Evolutionary conservation across 306 rosid species (phyloP), one percentile per base, ranked within the genome.

Genomic region (Inga oerstediana): DNA sequence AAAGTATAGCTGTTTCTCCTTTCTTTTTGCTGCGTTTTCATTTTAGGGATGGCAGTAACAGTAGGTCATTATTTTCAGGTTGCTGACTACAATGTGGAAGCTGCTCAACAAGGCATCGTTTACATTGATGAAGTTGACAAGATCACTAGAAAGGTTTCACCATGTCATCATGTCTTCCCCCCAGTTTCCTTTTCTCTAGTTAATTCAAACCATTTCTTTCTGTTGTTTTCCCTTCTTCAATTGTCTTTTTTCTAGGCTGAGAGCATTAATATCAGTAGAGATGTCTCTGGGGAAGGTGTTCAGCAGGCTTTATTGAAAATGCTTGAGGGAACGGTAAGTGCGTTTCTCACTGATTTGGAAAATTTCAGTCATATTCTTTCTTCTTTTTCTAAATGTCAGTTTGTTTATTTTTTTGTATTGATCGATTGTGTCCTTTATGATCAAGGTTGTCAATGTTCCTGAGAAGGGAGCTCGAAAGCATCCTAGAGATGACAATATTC

Each of bases 111-210:
- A 78, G 99, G 99, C 86, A 94, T 96, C 84, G 98, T 96, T 69
- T 96, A 96, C 91, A 96, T 96, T 79, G 98, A 96, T 35, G 99
- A 96, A 96, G 97, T 96, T 85, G 98, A 94, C 88, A 96, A 94
- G 89, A 96, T 94, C 78, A 94, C 97, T 80, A 96, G 94, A 88
- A 94, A 94, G 98, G 99, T 95, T 85, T 51, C 75, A 34, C 67
- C 66, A 58, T 67, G 22, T 79, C 80, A 48, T 79, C 80, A 48
- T 39, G 54, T 61, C 37, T 27, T 62, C 8, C 68, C 68, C 68
- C 17, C 16, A 27, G 8, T 35, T 35, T 16, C 51, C 0, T 41
- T 56, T 20, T 66, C 19, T 58, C 17, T 61, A 16, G 59, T 72
- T 48, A 66, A 66, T 54, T 83, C 52, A 19, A 83, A 62, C 24